phyloP scores from a whole-genome alignment of 2,329 filamentous ascomycete genomes.

The Aspergillus sp. region DNA sequence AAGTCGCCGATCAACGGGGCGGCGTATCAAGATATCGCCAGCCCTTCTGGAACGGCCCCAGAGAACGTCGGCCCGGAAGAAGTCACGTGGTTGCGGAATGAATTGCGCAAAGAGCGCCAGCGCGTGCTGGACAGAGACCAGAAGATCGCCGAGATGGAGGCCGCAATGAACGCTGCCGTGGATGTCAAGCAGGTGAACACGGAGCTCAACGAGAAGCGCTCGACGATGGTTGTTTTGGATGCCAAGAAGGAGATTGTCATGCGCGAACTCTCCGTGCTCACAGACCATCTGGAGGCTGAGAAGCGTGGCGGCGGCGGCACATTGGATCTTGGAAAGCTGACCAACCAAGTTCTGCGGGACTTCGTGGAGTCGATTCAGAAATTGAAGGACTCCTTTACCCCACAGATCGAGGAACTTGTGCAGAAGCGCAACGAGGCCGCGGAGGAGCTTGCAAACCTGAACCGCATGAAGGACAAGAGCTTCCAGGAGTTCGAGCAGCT shows the following conservation, averaged over 20 bases:
- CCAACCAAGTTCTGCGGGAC: slow-evolving; percentile 61
- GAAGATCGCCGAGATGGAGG: slow-evolving; percentile 75
- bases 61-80: slow-evolving; percentile 55
- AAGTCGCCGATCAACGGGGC: slow-evolving; percentile 61
- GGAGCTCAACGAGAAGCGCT: slow-evolving; percentile 86
- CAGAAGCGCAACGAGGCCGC: slow-evolving; percentile 80
- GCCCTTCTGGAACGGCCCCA: slow-evolving; percentile 64
- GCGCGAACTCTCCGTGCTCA: slow-evolving; percentile 83
- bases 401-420: slow-evolving; percentile 82
- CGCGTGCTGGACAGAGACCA: slow-evolving; percentile 83
- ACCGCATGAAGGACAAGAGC: slow-evolving; percentile 85
- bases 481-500: slow-evolving; percentile 95
- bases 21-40: slow-evolving; percentile 64
- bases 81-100: slow-evolving; percentile 63
- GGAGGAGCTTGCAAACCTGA: slow-evolving; percentile 79
- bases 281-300: slow-evolving; percentile 80
- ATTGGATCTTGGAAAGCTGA: slow-evolving; percentile 72
- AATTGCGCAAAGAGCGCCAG: slow-evolving; percentile 79
- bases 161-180: slow-evolving; percentile 56
- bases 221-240: slow-evolving; percentile 91
- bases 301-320: slow-evolving; percentile 79
- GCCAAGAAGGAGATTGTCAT: slow-evolving; percentile 95
- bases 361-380: slow-evolving; percentile 62
- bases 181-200: slow-evolving; percentile 77
- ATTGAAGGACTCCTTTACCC: slow-evolving; percentile 75